Evolutionary conservation across 208 protist species (phyloP).

Genomic region (Angomonas deanei): DNA sequence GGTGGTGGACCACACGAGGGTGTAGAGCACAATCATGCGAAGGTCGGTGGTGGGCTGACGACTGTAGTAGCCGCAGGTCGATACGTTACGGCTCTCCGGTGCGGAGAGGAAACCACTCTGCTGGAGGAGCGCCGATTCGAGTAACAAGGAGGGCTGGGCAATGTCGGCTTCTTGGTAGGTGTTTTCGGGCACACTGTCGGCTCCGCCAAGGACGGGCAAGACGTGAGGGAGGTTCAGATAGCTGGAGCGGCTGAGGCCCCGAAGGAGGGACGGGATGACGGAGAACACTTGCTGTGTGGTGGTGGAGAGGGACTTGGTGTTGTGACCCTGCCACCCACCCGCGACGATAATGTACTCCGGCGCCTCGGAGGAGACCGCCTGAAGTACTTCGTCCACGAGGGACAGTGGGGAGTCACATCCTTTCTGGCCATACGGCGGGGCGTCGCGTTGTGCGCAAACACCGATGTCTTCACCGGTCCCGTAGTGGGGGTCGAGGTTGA

Average conservation of each 20-base stretch:
- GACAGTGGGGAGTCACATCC: slow-evolving; percentile 30
- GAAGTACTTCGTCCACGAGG: slow-evolving; percentile 12
- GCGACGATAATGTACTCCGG: slow-evolving; percentile 19
- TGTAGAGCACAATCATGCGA: slow-evolving; percentile 39
- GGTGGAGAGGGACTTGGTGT: neutral
- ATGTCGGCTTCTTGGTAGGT: slow-evolving; percentile 17
- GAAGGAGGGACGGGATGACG: neutral
- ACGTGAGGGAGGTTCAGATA: neutral
- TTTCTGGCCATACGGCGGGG: slow-evolving; percentile 9
- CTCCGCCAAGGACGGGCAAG: slow-evolving; percentile 20
- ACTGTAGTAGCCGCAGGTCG: slow-evolving; percentile 27
- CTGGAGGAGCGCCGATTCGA: slow-evolving; percentile 12
- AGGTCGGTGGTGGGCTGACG: slow-evolving; percentile 18
- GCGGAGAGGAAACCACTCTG: slow-evolving; percentile 12
- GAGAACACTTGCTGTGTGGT: neutral
- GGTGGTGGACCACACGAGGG: slow-evolving; percentile 22
- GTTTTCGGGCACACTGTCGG: slow-evolving; percentile 41
- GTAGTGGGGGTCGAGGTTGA: neutral
- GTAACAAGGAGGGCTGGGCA: slow-evolving; percentile 3
- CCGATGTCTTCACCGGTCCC: slow-evolving; percentile 1
- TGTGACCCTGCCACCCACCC: slow-evolving; percentile 33
- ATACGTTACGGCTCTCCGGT: slow-evolving; percentile 10
- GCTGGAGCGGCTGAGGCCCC: neutral
- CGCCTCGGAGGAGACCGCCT: neutral
- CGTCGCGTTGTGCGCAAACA: neutral